Base-by-base conservation (phyloP, 345 rosid species). In the Linum usitatissimum region DNA sequence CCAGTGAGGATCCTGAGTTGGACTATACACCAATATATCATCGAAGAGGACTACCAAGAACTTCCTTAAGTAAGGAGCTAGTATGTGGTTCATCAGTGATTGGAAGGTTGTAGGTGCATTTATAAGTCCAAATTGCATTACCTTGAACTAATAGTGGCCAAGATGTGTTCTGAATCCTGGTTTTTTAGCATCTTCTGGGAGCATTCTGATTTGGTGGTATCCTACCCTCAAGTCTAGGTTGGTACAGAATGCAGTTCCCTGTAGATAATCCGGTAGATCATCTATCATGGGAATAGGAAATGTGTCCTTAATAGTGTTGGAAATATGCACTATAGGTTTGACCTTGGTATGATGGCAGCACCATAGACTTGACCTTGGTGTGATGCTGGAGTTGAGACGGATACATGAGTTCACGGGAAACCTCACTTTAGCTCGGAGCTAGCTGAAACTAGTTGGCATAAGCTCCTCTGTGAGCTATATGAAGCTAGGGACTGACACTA, bases 41-140 rank as follows among this genome's bases (percentile, higher is more conserved):
- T 9, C 5, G 34, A 18, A 53, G 21, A 53, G 12, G 3, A 53
- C 56, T 17, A 53, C 2, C 17, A 53, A 1, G 21, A 53, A 53
- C 3, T 19, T 12, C 0, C 60, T 4, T 30, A 57, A 57, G 3
- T 18, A 20, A 19, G 31, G 60, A 7, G 1, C 3, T 1, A 57
- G 19, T 6, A 57, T 30, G 9, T 57, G 28, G 8, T 18, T 20
- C 60, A 57, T 57, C 3, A 23, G 9, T 10, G 31, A 23, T 21
- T 57, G 60, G 20, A 57, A 57, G 4, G 60, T 18, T 12, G 60
- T 2, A 23, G 60, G 60, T 4, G 60, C 60, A 53, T 57, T 57
- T 12, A 31, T 53, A 8, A 53, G 57, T 1, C 57, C 57, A 53
- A 53, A 53, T 12, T 6, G 21, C 57, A 53, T 53, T 19, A 23